Evolutionary conservation across 2,329 filamentous ascomycete species (phyloP), one percentile per base, ranked within the genome.

Genomic region (Teratosphaeria destructans): DNA sequence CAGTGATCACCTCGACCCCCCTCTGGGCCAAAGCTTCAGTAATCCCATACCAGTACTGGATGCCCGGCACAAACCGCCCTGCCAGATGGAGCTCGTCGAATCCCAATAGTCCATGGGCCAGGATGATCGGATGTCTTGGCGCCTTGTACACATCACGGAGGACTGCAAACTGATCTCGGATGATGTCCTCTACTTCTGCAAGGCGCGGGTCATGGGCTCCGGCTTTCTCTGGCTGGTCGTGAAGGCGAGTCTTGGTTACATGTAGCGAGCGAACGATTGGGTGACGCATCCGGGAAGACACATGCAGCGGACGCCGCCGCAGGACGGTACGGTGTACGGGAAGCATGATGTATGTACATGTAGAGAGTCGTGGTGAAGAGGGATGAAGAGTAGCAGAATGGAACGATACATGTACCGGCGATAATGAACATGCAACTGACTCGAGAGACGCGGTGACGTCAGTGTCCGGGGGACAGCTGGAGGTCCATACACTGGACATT

Each of bases 21-120:
- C 82, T 82, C 37, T 77, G 74, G 3, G 75, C 74, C 29, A 85
- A 68, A 7, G 82, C 83, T 64, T 85, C 81, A 32, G 76, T 80
- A 39, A 86, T 85, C 1, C 84, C 84, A 53, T 83, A 78, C 84
- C 84, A 86, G 68, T 86, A 86, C 58, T 84, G 79, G 26, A 86
- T 76, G 0, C 82, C 81, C 0, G 83, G 84, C 5, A 85, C 70
- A 43, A 75, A 73, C 12, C 72, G 71, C 0, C 83, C 82, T 2
- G 77, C 81, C 8, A 71, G 61, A 16, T 77, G 81, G 10, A 86
- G 70, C 67, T 86, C 82, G 64, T 85, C 82, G 69, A 86, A 86
- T n/a, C 84, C 84, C 23, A 86, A 73, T 11, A 86, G 76, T n/a
- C 84, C 84, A 71, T 86, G 84, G 4, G 84, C 84, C 10, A 86